Evolutionary conservation across 441 rosid genomes (phyloP), one percentile per base, ranked within the genome.

Genomic region (Adansonia madagascariensis): DNA sequence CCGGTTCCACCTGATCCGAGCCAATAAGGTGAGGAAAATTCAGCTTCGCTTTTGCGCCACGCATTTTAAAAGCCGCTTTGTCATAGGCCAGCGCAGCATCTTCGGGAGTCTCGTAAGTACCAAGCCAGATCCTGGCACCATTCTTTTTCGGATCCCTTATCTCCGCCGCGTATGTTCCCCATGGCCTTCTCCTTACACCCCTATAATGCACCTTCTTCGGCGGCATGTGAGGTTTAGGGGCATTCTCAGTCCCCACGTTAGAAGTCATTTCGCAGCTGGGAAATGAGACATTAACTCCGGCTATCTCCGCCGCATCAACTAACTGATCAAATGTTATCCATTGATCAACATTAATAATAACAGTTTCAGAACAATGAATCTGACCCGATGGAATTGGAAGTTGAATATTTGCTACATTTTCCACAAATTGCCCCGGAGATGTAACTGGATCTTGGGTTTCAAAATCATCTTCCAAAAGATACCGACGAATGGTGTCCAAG

Each of bases 151-250:
- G 92, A 47, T 89, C 86, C 59, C 91, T 84, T 12, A 88, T 88
- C 85, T 87, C 94, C 43, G 94, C 90, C 6, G 92, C 87, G 68
- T 79, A 88, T 46, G 79, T 90, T 5, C 90, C 92, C 94, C 90
- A 90, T 44, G 89, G 89, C 80, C 88, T 79, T 77, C 89, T 84
- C 84, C 94, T 86, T 60, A 88, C 90, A 0, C 92, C 91, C 56
- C 59, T 79, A 78, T 79, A 83, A 17, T 65, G 75, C 78, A n/a
- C 56, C 69, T 60, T 77, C 69, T 15, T 78, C 12, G 39, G 31
- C 4, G 75, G 77, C 20, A 27, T 8, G 7, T 39, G 60, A 12
- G 9, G 6, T 18, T 55, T 55, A 62, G 68, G 18, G 10, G 50
- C 35, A 73, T 17, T n/a, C 5, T 12, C n/a, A 5, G 15, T 47